Conservation (phyloP, 2,329 filamentous ascomycete species). For the Cladosporium sp. region DNA sequence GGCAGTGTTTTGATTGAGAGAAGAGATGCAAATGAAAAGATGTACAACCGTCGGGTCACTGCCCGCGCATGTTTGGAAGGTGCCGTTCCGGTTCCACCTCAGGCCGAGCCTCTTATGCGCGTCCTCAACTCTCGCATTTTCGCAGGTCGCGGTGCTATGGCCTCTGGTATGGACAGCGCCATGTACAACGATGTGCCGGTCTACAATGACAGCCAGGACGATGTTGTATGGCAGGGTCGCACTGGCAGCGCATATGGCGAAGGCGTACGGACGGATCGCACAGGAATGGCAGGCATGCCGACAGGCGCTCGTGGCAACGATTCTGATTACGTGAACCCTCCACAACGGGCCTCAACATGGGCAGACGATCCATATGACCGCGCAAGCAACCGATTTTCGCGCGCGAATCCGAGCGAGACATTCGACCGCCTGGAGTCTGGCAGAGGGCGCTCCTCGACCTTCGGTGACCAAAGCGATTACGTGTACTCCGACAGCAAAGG, state of each 20-base stretch:
- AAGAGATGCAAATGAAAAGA: constrained; percentile 92
- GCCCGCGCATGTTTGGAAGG: constrained; percentile 78
- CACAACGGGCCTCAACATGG: constrained; percentile 64
- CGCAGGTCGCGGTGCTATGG: constrained; percentile 53
- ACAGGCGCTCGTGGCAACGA: constrained; percentile 21
- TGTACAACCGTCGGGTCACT: constrained; percentile 78
- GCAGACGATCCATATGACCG: constrained; percentile 69
- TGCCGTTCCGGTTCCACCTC: constrained; percentile 67
- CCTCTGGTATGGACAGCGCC: constrained; percentile 45
- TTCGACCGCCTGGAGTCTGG: constrained; percentile 40
- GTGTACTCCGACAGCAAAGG: constrained; percentile 46
- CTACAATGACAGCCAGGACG: constrained; percentile 77
- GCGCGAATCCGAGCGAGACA: constrained; percentile 44
- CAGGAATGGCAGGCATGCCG: constrained; percentile 23
- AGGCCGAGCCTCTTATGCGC: constrained; percentile 75
- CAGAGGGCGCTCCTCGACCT: constrained; percentile 32
- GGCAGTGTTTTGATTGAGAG: constrained; percentile 90
- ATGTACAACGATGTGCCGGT: constrained; percentile 95
- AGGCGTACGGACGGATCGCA: constrained; percentile 49
- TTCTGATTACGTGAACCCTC: constrained; percentile 45
- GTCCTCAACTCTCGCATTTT: constrained; percentile 83
- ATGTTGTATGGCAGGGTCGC: constrained; percentile 75
- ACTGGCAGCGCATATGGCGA: constrained; percentile 66
- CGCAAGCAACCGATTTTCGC: constrained; percentile 41
- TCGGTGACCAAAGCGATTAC: constrained; percentile 44